Evolutionary conservation across 306 rosid genomes (phyloP), one percentile per base, ranked within the genome.

Genomic region (Sphenostylis stenocarpa): DNA sequence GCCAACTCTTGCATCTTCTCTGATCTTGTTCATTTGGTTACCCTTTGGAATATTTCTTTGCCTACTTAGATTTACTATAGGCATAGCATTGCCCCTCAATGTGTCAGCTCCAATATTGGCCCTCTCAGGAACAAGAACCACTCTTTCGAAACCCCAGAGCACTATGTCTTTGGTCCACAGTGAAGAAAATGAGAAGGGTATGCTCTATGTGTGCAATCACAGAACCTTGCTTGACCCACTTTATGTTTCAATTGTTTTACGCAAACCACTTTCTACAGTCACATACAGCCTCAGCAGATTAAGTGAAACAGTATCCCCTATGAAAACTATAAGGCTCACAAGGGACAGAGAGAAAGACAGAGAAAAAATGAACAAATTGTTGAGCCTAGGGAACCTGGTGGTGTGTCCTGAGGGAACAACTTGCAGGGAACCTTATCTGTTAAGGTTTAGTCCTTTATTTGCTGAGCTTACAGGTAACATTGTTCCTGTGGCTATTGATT

Each of bases 321-420:
- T 91, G 44, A 88, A 7, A 64, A 86, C 95, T 0, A 45, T 81
- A 11, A 23, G 86, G 3, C 80, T 91, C 51, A 86, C 89, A 1
- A 82, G 97, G 21, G 83, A 86, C 64, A 74, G 90, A 45, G 83
- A 80, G 45, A 77, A 6, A 76, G 97, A 91, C 75, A 76, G 80
- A 14, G 24, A 53, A 20, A 73, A 43, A 36, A 88, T 91, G 93
- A 62, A 77, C 23, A 84, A 61, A 28, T 4, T 86, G 28, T 7
- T 91, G 2, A 67, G 81, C 21, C 57, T 41, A 57, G 89, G 90
- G 0, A 81, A 80, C 86, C 77, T 91, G 2, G 97, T 85, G 17
- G 90, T 91, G 4, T 91, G 95, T 53, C 90, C 97, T 2, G 97
- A 91, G 73, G 95, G 97, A 21, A 91, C 97, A 8, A 91, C 97